phyloP scores from a whole-genome alignment of 306 rosid genomes.

The Quercus alba region DNA sequence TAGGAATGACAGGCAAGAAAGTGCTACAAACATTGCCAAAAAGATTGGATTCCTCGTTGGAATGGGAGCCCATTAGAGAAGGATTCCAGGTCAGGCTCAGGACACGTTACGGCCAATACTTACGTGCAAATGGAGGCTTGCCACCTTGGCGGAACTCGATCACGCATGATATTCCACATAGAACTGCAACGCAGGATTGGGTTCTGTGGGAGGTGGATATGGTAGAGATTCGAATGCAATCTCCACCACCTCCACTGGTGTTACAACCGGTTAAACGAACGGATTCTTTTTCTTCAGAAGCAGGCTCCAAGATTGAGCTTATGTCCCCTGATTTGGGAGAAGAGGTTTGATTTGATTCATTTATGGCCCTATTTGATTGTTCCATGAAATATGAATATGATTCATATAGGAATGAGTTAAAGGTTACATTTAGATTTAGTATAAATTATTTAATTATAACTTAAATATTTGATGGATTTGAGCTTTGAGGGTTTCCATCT shows the following conservation, averaged over 20 bases:
- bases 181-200: constrained; percentile 64
- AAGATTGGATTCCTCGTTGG: constrained; percentile 68
- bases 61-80: constrained; percentile 86
- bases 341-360: constrained; percentile 35
- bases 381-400: neutral
- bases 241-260: constrained; percentile 5
- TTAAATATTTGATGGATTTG: too few relatives aligned
- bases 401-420: too few relatives aligned
- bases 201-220: constrained; percentile 83
- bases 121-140: constrained; percentile 74
- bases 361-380: neutral
- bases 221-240: constrained; percentile 31
- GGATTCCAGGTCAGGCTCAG: constrained; percentile 64
- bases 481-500: too few relatives aligned
- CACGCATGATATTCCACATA: constrained; percentile 72
- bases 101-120: constrained; percentile 66
- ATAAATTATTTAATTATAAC: too few relatives aligned
- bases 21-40: constrained; percentile 62
- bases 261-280: constrained; percentile 30
- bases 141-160: constrained; percentile 91
- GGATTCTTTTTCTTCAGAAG: neutral
- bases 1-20: constrained; percentile 66
- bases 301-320: constrained; percentile 33
- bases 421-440: too few relatives aligned
- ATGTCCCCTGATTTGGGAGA: constrained; percentile 17